A percentile compares a stretch with the other conserved stretches of the same genome.
Conservation (phyloP, 2,329 filamentous ascomycete species). For the Trichoderma gracile region DNA sequence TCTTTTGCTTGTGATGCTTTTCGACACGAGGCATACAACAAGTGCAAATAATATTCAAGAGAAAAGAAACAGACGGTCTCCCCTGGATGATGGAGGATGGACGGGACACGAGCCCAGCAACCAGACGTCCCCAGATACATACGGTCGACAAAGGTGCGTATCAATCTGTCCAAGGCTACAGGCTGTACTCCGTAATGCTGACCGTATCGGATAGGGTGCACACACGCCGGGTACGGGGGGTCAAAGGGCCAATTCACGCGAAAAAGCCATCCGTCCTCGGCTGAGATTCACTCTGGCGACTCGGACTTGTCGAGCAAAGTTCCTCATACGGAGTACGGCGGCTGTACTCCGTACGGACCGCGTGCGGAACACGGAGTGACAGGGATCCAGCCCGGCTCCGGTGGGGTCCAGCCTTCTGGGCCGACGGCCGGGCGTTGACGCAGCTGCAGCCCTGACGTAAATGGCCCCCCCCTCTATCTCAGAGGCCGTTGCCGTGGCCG, state of each 20-base stretch:
- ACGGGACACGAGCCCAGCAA: not conserved
- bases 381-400: conserved; percentile 22
- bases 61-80: no score
- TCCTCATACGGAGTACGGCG: conserved; percentile 22
- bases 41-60: no score
- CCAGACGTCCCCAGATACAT: no score
- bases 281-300: not conserved
- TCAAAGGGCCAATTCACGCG: not conserved
- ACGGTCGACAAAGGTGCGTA: conserved; percentile 7
- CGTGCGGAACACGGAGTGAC: conserved; percentile 25
- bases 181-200: not conserved
- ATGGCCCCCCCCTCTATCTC: not conserved
- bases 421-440: conserved; percentile 26
- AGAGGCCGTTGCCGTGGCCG: no score
- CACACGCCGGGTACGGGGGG: conserved; percentile 7
- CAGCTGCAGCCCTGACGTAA: conserved; percentile 27
- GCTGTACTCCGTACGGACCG: conserved; percentile 26
- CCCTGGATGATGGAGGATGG: not conserved
- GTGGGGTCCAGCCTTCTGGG: conserved; percentile 21
- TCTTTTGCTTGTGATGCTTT: no score
- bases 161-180: not conserved
- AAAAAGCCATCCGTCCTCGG: not conserved
- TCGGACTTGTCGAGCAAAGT: not conserved
- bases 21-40: no score
- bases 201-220: conserved; percentile 20